Evolutionary conservation across 306 rosid genomes (phyloP).

Genomic region (Biancaea sappan): DNA sequence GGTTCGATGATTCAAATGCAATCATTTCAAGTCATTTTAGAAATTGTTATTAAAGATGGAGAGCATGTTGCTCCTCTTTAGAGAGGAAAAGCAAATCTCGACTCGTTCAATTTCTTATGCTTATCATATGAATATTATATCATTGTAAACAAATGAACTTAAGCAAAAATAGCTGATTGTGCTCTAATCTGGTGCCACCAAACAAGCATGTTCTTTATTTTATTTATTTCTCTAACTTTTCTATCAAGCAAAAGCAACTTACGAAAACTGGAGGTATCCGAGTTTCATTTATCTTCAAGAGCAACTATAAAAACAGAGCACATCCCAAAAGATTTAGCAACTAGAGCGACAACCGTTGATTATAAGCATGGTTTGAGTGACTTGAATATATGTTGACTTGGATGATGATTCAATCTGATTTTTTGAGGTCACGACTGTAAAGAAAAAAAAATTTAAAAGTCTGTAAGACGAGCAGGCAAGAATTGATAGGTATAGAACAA

Average conservation of each 20-base stretch:
- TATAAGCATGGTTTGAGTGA: too few relatives aligned
- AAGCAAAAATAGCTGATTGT: conserved; percentile 24
- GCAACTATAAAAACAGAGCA: background rate
- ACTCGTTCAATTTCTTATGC: conserved; percentile 17
- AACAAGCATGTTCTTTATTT: conserved; percentile 26
- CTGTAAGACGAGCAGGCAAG: too few relatives aligned
- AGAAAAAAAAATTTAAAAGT: too few relatives aligned
- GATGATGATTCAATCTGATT: too few relatives aligned
- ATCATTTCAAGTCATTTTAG: background rate
- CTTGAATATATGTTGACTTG: too few relatives aligned
- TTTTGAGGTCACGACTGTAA: too few relatives aligned
- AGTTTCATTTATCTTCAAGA: background rate
- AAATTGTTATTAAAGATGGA: too few relatives aligned
- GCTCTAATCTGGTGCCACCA: conserved; percentile 37
- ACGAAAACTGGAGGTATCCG: background rate
- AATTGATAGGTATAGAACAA: too few relatives aligned
- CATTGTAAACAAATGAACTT: conserved; percentile 34
- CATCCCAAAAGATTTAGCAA: conserved; percentile 13
- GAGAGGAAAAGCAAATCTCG: too few relatives aligned
- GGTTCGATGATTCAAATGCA: conserved; percentile 3
- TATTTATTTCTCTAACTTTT: background rate
- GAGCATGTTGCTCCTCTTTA: too few relatives aligned
- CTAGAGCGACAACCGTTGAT: too few relatives aligned
- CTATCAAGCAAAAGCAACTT: background rate
- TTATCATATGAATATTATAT: conserved; percentile 16